phyloP scores from a whole-genome alignment of 2,329 filamentous ascomycete species.

The Hypocreales sp. region DNA sequence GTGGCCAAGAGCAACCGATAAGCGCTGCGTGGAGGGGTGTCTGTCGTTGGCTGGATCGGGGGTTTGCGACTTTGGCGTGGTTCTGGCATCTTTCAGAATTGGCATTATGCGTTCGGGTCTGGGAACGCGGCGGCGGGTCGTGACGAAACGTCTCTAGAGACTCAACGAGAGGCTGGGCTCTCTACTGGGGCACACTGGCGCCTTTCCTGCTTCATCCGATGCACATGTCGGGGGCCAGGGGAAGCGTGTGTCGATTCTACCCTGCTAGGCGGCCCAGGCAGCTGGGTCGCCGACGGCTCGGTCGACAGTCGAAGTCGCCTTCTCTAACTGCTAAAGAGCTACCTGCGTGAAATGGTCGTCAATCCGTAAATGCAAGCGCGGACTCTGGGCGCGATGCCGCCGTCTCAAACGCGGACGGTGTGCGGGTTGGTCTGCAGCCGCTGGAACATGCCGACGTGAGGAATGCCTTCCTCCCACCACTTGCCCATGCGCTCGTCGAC shows the following conservation, averaged over 20 bases:
- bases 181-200: conserved; percentile 21
- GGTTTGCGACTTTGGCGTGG: conserved; percentile 25
- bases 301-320: too few species aligned
- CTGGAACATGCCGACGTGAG: conserved; percentile 70
- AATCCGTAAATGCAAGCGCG: too few species aligned
- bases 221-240: too few species aligned
- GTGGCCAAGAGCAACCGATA: conserved; percentile 99
- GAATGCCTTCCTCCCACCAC: conserved; percentile 76
- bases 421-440: conserved; percentile 23
- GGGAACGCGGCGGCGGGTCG: conserved; percentile 29
- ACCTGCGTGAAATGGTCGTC: too few species aligned
- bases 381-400: too few species aligned
- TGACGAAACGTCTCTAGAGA: conserved; percentile 26
- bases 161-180: conserved; percentile 27
- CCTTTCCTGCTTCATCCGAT: too few species aligned
- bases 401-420: conserved; percentile 10
- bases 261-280: too few species aligned
- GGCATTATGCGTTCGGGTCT: conserved; percentile 30
- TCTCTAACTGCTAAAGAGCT: too few species aligned
- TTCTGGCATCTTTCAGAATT: conserved; percentile 30
- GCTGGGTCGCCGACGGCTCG: too few species aligned
- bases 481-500: conserved; percentile 56
- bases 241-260: too few species aligned
- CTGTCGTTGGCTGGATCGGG: conserved; percentile 13
- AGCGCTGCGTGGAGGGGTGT: conserved; percentile 30